A percentile compares a stretch with the other conserved stretches of the same genome.
phyloP scores from a whole-genome alignment of 257 asterid genomes.

The Knoxia roxburghii region DNA sequence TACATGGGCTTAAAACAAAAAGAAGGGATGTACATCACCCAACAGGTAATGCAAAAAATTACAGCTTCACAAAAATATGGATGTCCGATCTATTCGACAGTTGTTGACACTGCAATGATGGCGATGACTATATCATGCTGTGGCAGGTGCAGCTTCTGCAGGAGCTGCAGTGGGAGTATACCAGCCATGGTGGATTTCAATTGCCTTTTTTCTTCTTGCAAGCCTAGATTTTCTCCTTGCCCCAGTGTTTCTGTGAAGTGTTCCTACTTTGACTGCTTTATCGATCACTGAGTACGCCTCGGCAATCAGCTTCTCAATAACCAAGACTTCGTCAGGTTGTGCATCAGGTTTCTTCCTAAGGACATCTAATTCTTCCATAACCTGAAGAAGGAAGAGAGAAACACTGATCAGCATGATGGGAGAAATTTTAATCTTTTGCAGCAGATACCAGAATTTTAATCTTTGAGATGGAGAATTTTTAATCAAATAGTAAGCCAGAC shows the following conservation, averaged over 20 bases:
- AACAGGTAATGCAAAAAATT: slow-evolving; percentile 3
- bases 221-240: slow-evolving; percentile 95
- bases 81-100: slow-evolving; percentile 1
- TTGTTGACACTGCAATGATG: too few relatives aligned
- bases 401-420: not conserved
- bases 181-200: slow-evolving; percentile 87
- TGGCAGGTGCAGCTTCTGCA: slow-evolving; percentile 19
- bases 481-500: not conserved
- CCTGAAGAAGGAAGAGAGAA: slow-evolving; percentile 33
- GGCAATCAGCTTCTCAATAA: slow-evolving; percentile 70
- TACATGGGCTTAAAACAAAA: slow-evolving; percentile 1
- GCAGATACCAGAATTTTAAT: not conserved
- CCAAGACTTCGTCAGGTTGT: slow-evolving; percentile 60
- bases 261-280: slow-evolving; percentile 71
- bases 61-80: not conserved
- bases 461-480: too few relatives aligned
- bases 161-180: slow-evolving; percentile 51
- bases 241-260: slow-evolving; percentile 87
- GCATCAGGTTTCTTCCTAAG: slow-evolving; percentile 68
- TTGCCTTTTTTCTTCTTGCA: slow-evolving; percentile 82
- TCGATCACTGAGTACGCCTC: slow-evolving; percentile 91
- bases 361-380: slow-evolving; percentile 62
- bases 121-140: slow-evolving; percentile 26
- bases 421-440: not conserved
- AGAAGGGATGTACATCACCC: not conserved